These are phyloP conservation scores for Phaeophleospora eucalypticola DNA, from an alignment of 2,329 filamentous ascomycete species.

Conservation along the genomic window DNA sequence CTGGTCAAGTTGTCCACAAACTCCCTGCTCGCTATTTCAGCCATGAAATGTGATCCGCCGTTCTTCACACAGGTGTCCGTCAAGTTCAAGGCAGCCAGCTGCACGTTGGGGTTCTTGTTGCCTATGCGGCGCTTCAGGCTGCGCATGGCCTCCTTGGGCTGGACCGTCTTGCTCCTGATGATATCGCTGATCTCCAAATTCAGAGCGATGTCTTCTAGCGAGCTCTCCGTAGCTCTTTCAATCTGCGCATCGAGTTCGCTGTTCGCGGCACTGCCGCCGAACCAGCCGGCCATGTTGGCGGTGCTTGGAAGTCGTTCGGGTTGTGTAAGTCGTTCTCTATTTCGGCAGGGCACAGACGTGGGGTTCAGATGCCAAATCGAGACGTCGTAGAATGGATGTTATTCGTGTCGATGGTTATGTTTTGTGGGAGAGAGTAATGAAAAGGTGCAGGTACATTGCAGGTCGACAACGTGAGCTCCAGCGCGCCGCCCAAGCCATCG, in stretches of 20 bases:
- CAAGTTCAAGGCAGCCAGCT: constrained; percentile 90
- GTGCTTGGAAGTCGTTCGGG: neutral
- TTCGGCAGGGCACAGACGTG: no score
- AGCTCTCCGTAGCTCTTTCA: constrained; percentile 89
- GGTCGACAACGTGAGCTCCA: no score
- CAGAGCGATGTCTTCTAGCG: constrained; percentile 94
- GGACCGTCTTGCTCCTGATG: constrained; percentile 94
- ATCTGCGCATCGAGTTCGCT: constrained; percentile 95
- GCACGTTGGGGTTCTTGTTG: constrained; percentile 96
- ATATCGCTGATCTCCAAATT: constrained; percentile 98
- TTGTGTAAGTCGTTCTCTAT: neutral
- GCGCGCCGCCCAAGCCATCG: no score
- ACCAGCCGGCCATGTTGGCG: constrained; percentile 85
- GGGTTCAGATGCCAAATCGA: no score
- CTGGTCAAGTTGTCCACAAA: constrained; percentile 98
- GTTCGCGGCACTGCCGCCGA: constrained; percentile 67
- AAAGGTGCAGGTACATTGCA: no score
- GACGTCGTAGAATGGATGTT: no score
- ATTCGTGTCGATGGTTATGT: no score
- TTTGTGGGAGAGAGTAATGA: no score
- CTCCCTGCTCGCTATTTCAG: constrained; percentile 91
- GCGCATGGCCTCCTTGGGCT: constrained; percentile 97
- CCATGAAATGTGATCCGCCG: constrained; percentile 88
- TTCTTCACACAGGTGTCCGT: constrained; percentile 99
- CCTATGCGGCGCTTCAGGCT: constrained; percentile 90